Conservation (phyloP, 306 rosid species). For the Hippophae tibetana region DNA sequence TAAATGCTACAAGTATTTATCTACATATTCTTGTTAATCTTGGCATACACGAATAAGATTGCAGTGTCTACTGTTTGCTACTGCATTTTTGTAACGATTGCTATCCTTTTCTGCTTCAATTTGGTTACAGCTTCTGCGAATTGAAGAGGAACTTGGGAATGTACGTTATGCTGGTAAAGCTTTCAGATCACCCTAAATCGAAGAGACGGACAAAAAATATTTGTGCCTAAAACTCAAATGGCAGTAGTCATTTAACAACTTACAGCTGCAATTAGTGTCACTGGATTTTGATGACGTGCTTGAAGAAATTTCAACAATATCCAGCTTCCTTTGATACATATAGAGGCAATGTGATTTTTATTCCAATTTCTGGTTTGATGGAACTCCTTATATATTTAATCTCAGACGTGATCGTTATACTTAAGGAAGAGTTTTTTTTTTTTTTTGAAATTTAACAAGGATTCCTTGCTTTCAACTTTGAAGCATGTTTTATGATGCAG, state of each 20-base stretch:
- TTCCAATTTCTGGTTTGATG: too few species aligned
- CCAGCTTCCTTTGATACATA: too few species aligned
- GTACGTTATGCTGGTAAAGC: constrained; percentile 94
- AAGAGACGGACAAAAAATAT: background rate
- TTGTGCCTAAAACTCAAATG: background rate
- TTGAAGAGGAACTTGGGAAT: constrained; percentile 85
- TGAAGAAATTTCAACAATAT: background rate
- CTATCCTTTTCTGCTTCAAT: background rate
- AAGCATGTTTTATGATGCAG: too few species aligned
- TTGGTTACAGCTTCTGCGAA: constrained; percentile 82
- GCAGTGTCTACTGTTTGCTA: background rate
- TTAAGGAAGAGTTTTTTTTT: too few species aligned
- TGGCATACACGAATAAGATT: background rate
- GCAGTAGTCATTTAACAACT: background rate
- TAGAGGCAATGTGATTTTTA: too few species aligned
- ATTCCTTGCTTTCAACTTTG: too few species aligned
- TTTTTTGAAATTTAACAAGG: too few species aligned
- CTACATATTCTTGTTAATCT: too few species aligned
- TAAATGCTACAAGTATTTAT: too few species aligned
- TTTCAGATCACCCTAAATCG: constrained; percentile 67
- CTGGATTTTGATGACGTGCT: background rate
- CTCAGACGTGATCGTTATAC: too few species aligned
- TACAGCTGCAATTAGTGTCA: background rate
- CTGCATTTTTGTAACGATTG: background rate
- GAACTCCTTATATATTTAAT: too few species aligned